These are phyloP conservation scores for Sisymbrium irio DNA, from an alignment of 345 rosid genomes.

Conservation along the genomic window DNA sequence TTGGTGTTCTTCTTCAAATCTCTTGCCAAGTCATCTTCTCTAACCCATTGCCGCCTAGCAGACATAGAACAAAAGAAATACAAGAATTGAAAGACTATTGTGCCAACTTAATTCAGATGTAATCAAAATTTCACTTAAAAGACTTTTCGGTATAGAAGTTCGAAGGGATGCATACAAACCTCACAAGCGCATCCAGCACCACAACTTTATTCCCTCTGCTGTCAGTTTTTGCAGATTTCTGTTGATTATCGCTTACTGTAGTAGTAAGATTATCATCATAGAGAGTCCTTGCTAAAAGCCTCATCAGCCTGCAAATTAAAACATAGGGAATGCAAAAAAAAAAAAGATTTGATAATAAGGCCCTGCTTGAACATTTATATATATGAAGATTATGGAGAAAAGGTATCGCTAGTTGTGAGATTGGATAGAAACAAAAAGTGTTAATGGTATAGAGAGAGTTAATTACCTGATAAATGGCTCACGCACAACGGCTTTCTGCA, in stretches of 20 bases:
- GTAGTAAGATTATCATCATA: conserved; percentile 62
- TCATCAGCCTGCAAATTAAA: conserved; percentile 53
- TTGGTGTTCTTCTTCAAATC: conserved; percentile 77
- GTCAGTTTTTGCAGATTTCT: conserved; percentile 66
- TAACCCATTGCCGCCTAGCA: conserved; percentile 81
- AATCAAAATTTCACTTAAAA: neutral
- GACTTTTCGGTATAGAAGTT: neutral
- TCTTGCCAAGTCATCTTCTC: conserved; percentile 94
- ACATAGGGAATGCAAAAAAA: neutral
- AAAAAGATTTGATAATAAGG: too few species aligned
- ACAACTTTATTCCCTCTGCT: conserved; percentile 77
- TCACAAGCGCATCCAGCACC: conserved; percentile 75
- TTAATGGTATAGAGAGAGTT: too few species aligned
- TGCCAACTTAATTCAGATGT: neutral
- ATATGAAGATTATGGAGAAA: neutral
- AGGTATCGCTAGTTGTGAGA: neutral
- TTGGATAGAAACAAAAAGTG: neutral
- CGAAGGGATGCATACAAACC: conserved; percentile 38
- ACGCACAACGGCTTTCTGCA: conserved; percentile 25
- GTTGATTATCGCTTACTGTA: conserved; percentile 72
- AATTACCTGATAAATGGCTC: conserved; percentile 33
- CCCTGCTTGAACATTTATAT: neutral
- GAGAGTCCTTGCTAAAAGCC: conserved; percentile 69
- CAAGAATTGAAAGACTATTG: neutral
- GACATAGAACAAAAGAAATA: too few species aligned